These are phyloP conservation scores for Calonectria ilicicola DNA, from an alignment of 2,329 filamentous ascomycete species.

Conservation along the genomic window DNA sequence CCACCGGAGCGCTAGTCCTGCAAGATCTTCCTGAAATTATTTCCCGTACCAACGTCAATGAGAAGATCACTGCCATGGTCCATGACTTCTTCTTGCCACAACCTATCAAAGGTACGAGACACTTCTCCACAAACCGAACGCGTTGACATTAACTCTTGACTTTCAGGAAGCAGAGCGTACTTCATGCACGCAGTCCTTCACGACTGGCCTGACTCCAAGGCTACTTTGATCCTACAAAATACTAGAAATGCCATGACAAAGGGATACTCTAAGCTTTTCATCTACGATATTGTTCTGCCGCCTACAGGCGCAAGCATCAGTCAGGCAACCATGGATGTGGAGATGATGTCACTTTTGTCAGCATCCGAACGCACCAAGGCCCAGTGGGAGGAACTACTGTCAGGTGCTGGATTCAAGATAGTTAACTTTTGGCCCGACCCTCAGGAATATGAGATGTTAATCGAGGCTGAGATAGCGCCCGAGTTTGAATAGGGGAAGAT, in stretches of 20 bases:
- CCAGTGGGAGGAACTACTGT: constrained; percentile 31
- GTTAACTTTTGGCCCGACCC: constrained; percentile 34
- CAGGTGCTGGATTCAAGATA: constrained; percentile 21
- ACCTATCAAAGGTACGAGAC: constrained; percentile 20
- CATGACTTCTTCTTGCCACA: constrained; percentile 36
- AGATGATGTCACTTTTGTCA: constrained; percentile 41
- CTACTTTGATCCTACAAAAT: constrained; percentile 42
- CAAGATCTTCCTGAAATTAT: constrained; percentile 36
- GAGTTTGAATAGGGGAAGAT: too few species aligned
- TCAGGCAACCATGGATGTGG: constrained; percentile 44
- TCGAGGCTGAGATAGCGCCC: constrained; percentile 30
- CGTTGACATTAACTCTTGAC: neutral
- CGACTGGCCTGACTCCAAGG: constrained; percentile 59
- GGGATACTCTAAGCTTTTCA: constrained; percentile 42
- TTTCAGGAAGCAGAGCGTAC: constrained; percentile 53
- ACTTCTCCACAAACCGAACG: neutral
- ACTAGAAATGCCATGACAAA: constrained; percentile 30
- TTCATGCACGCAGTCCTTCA: constrained; percentile 61
- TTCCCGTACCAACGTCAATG: constrained; percentile 13
- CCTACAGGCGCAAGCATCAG: constrained; percentile 31
- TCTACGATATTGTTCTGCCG: constrained; percentile 36
- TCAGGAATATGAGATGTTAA: constrained; percentile 40
- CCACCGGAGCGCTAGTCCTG: constrained; percentile 11
- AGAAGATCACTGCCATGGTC: constrained; percentile 18
- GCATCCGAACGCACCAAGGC: constrained; percentile 36